Base-by-base conservation (phyloP, 192 early-diverging fungal genomes). In the Linnemannia zychae region DNA sequence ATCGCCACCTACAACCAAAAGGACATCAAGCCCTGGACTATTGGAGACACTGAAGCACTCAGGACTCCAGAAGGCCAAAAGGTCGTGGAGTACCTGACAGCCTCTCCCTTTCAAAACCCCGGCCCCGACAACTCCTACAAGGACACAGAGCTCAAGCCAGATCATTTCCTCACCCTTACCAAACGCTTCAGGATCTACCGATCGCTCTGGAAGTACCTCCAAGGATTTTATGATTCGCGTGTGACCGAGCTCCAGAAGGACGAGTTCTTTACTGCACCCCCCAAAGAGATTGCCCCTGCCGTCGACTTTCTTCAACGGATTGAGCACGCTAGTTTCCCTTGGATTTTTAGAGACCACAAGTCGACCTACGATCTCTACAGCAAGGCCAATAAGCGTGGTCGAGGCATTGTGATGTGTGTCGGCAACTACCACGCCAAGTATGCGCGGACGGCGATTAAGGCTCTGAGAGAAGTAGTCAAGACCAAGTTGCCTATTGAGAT, bases 401-500 rank as follows among this genome's bases (percentile, higher is more conserved):
- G 73, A 12, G 76, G 76, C n/a, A 77, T 77, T 22, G 72, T 78
- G 24, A 87, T 92, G 75, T 89, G 88, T 40, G 88, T 89, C 16
- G 91, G 91, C 47, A 78, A 92, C 38, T 24, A 76, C 31, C 91
- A 92, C 57, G 71, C 88, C 28, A 81, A 77, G 16, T 84, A 71
- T 67, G 90, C 89, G 15, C 60, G 79, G 47, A 82, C 87, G n/a
- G 71, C 88, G 4, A 44, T 92, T 63, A 66, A 76, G 50, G 66
- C 80, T 0, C 74, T 92, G 66, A 79, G 91, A n/a, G 73, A 87
- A 1, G 71, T 88, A 17, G 67, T 94, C 24, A 74, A 87, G 7
- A 90, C 86, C 0, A 66, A 52, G n/a, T 80, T 95, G 33, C 94
- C 94, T 0, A 90, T 95, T 46, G 92, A 94, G 72, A 78, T 94